Evolutionary conservation across 2,329 filamentous ascomycete genomes (phyloP).

Genomic region (Beauveria sp.): DNA sequence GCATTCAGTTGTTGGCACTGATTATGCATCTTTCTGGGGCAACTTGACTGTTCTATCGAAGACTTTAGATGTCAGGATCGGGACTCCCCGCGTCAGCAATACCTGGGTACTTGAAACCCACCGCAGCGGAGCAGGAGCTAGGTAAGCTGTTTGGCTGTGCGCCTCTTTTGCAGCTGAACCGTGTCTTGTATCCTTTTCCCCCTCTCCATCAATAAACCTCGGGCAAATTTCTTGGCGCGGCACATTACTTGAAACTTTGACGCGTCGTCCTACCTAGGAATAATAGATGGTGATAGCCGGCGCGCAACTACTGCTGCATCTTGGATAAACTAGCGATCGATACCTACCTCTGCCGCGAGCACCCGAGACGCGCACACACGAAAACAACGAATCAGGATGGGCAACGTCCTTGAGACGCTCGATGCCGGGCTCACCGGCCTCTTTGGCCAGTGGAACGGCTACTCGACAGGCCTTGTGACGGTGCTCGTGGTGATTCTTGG

Average conservation of each 20-base stretch:
- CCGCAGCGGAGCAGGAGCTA: not conserved
- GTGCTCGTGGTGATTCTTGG: slow-evolving; percentile 59
- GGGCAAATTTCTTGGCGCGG: not conserved
- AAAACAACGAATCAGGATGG: slow-evolving; percentile 17
- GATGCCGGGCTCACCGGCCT: slow-evolving; percentile 64
- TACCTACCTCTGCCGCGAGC: not conserved
- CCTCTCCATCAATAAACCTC: not conserved
- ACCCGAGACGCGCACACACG: not conserved
- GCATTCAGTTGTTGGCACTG: not conserved
- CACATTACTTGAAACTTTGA: not conserved
- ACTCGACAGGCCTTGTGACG: slow-evolving; percentile 63
- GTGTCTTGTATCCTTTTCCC: not conserved
- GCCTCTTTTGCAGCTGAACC: not conserved
- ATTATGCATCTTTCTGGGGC: not conserved
- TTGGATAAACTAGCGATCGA: not conserved
- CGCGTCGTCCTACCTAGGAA: not conserved
- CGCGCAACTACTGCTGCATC: not conserved
- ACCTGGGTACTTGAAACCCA: not conserved
- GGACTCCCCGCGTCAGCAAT: not conserved
- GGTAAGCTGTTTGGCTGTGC: not conserved
- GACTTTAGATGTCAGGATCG: not conserved
- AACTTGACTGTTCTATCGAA: not conserved
- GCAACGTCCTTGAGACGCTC: slow-evolving; percentile 50
- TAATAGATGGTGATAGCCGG: not conserved
- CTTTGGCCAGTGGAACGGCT: slow-evolving; percentile 73